Conservation (phyloP, 495 filamentous ascomycete species). For the Penicillium roqueforti region DNA sequence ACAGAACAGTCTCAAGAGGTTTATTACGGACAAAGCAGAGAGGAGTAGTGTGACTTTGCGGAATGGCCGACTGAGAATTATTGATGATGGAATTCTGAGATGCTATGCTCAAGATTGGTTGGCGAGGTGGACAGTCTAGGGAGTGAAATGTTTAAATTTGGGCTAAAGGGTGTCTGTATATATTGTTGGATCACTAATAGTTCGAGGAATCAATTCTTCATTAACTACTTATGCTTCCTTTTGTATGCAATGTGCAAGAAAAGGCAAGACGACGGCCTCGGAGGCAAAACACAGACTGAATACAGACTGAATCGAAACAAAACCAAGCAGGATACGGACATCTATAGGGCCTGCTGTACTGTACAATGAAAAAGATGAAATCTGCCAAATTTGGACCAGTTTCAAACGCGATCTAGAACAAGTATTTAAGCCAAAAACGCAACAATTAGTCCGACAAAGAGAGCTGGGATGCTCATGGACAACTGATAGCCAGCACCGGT, state of each 20-base stretch:
- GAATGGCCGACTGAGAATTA: slow-evolving; percentile 31
- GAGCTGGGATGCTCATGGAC: slow-evolving; percentile 17
- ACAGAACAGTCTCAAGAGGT: slow-evolving; percentile 11
- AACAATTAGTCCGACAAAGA: slow-evolving; percentile 19
- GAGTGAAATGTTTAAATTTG: background rate
- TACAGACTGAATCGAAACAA: background rate
- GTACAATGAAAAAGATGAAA: slow-evolving; percentile 10
- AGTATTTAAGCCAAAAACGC: slow-evolving; percentile 17
- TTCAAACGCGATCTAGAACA: background rate
- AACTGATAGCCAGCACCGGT: slow-evolving; percentile 28
- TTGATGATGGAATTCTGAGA: slow-evolving; percentile 35
- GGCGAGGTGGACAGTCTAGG: slow-evolving; percentile 25
- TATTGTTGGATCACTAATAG: background rate
- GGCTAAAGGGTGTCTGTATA: background rate
- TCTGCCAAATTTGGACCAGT: background rate
- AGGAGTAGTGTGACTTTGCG: slow-evolving; percentile 34
- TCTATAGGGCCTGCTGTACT: slow-evolving; percentile 12
- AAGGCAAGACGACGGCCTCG: background rate
- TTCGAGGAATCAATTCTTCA: background rate
- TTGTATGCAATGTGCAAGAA: background rate
- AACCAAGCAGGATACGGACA: background rate
- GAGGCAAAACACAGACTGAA: background rate
- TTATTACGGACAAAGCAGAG: slow-evolving; percentile 35
- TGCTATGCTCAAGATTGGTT: slow-evolving; percentile 38
- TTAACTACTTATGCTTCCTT: slow-evolving; percentile 5